phyloP scores from a whole-genome alignment of 768 basidiomycete genomes.

The Amanita jacksonii region DNA sequence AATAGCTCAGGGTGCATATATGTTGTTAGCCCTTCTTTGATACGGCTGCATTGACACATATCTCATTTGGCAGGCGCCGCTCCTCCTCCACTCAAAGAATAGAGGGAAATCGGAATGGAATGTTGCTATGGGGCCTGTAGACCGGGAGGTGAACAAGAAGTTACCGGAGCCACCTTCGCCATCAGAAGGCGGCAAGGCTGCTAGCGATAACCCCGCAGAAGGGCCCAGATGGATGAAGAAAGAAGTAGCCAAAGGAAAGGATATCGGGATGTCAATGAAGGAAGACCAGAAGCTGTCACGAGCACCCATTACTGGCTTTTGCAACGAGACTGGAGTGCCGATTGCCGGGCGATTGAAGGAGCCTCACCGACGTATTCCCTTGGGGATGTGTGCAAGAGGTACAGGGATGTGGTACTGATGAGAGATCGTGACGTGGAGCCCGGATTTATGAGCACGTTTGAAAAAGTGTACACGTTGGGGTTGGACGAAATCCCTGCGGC shows the following conservation, averaged over 20 bases:
- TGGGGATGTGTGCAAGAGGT: slow-evolving; percentile 85
- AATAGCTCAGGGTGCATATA: slow-evolving; percentile 35
- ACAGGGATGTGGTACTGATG: slow-evolving; percentile 85
- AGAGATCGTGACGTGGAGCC: slow-evolving; percentile 94
- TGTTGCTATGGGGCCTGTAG: slow-evolving; percentile 35
- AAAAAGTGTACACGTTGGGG: slow-evolving; percentile 75
- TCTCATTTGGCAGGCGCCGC: slow-evolving; percentile 17
- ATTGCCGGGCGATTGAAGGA: slow-evolving; percentile 98
- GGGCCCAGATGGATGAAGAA: slow-evolving; percentile 18
- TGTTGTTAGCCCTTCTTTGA: background rate
- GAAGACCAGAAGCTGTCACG: slow-evolving; percentile 14
- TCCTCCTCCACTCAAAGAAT: slow-evolving; percentile 24
- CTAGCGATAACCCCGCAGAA: slow-evolving; percentile 8
- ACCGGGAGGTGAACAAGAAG: slow-evolving; percentile 39
- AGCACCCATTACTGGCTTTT: slow-evolving; percentile 35
- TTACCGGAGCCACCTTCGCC: slow-evolving; percentile 36
- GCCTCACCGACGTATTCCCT: slow-evolving; percentile 98
- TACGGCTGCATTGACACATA: background rate
- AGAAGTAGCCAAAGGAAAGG: slow-evolving; percentile 12
- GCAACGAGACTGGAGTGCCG: slow-evolving; percentile 79
- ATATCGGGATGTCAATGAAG: slow-evolving; percentile 13
- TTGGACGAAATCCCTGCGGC: slow-evolving; percentile 88
- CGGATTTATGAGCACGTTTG: slow-evolving; percentile 97
- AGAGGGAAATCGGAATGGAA: slow-evolving; percentile 14
- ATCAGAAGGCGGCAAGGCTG: slow-evolving; percentile 23